Conservation (phyloP, 2,329 filamentous ascomycete genomes). For the Aspergillus piperis region DNA sequence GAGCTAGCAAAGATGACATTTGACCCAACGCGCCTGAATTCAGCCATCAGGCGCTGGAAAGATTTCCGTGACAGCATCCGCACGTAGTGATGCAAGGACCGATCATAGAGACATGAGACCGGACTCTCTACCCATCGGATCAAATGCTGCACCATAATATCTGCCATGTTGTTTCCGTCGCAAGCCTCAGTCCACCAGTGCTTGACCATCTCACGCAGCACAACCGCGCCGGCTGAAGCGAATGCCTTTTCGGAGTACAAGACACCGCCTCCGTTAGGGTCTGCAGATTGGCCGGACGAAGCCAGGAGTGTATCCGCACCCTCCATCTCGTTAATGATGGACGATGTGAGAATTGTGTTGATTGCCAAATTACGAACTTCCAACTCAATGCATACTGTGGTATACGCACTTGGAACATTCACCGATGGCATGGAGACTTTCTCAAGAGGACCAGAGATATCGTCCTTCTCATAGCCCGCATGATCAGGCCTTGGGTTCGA, state of each 20-base stretch:
- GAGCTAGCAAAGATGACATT: constrained; percentile 94
- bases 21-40: constrained; percentile 92
- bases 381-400: constrained; percentile 93
- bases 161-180: constrained; percentile 87
- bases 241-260: constrained; percentile 88
- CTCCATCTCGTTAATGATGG: constrained; percentile 93
- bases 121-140: constrained; percentile 96
- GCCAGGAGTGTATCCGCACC: constrained; percentile 87
- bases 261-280: constrained; percentile 64
- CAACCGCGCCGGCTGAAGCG: constrained; percentile 83
- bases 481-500: constrained; percentile 84
- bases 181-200: constrained; percentile 97
- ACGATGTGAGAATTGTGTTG: constrained; percentile 95
- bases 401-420: constrained; percentile 91
- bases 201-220: constrained; percentile 97
- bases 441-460: constrained; percentile 79
- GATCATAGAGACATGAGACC: constrained; percentile 91
- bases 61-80: constrained; percentile 99
- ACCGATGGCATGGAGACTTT: constrained; percentile 87
- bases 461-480: constrained; percentile 91
- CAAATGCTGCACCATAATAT: constrained; percentile 95
- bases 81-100: constrained; percentile 92
- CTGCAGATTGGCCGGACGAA: constrained; percentile 65
- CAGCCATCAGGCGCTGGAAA: constrained; percentile 93
- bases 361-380: constrained; percentile 93